phyloP scores from a whole-genome alignment of 2,329 filamentous ascomycete genomes.

The Scytalidium sp. region DNA sequence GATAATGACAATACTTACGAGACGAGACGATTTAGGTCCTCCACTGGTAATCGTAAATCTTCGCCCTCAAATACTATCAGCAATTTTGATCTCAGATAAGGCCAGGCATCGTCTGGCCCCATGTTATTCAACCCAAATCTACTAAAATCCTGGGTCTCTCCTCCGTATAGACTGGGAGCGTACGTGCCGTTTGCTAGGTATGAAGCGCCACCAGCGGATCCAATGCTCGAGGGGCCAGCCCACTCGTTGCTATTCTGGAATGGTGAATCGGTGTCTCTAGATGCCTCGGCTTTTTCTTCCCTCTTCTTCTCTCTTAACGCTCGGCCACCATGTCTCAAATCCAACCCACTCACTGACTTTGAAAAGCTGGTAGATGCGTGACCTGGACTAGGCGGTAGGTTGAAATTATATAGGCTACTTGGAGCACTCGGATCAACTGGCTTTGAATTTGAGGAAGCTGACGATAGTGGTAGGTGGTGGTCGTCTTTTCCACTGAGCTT shows the following conservation, averaged over 20 bases:
- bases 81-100: slow-evolving; percentile 71
- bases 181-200: slow-evolving; percentile 23
- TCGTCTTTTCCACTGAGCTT: slow-evolving; percentile 73
- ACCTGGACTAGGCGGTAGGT: slow-evolving; percentile 67
- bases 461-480: slow-evolving; percentile 69
- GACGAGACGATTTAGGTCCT: slow-evolving; percentile 82
- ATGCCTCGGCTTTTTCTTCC: slow-evolving; percentile 53
- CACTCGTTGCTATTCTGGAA: slow-evolving; percentile 36
- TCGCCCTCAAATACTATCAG: slow-evolving; percentile 79
- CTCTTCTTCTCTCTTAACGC: slow-evolving; percentile 79
- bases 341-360: slow-evolving; percentile 78
- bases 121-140: slow-evolving; percentile 68
- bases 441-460: slow-evolving; percentile 72
- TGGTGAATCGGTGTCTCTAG: slow-evolving; percentile 27
- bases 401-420: slow-evolving; percentile 76
- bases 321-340: slow-evolving; percentile 73
- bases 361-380: slow-evolving; percentile 65
- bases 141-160: slow-evolving; percentile 50
- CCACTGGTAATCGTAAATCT: slow-evolving; percentile 73
- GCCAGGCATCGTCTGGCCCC: slow-evolving; percentile 78
- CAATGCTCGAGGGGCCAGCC: slow-evolving; percentile 51
- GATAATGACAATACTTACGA: slow-evolving; percentile 34
- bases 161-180: slow-evolving; percentile 38
- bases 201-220: slow-evolving; percentile 39
- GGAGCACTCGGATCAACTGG: slow-evolving; percentile 73